Evolutionary conservation across 2,329 filamentous ascomycete species (phyloP).

Genomic region (Davidsoniella eucalypti): DNA sequence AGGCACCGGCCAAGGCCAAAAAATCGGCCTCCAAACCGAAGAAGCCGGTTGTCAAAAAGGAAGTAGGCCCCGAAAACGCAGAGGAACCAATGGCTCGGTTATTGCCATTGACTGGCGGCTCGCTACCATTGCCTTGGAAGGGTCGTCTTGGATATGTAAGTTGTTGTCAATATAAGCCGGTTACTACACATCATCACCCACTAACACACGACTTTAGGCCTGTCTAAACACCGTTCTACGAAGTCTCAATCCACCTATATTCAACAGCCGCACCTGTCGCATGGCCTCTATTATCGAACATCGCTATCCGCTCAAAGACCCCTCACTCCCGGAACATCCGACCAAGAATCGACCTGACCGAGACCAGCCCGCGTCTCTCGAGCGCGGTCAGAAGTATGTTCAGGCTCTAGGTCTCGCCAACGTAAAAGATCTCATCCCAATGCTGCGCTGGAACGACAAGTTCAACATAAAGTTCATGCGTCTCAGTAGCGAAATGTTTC

Average conservation of each 20-base stretch:
- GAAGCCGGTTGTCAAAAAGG: conserved; percentile 3
- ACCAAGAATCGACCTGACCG: conserved; percentile 79
- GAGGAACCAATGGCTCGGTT: conserved; percentile 7
- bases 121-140: conserved; percentile 11
- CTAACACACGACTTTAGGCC: conserved; percentile 32
- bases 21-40: not conserved
- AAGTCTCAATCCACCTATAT: conserved; percentile 64
- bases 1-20: not conserved
- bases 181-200: not conserved
- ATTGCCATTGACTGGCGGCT: conserved; percentile 8
- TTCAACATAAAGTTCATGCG: conserved; percentile 88
- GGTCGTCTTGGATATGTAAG: conserved; percentile 13
- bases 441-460: conserved; percentile 81
- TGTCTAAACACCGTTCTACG: conserved; percentile 88
- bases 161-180: not conserved
- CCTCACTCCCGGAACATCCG: conserved; percentile 58
- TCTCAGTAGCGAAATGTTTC: conserved; percentile 91
- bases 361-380: conserved; percentile 46
- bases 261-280: conserved; percentile 79
- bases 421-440: conserved; percentile 65
- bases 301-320: conserved; percentile 62
- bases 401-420: conserved; percentile 68
- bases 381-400: conserved; percentile 54
- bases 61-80: not conserved
- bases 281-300: conserved; percentile 84